These are phyloP conservation scores for Pleodorina starrii DNA, from an alignment of 139 green algal genomes.

Conservation along the genomic window DNA sequence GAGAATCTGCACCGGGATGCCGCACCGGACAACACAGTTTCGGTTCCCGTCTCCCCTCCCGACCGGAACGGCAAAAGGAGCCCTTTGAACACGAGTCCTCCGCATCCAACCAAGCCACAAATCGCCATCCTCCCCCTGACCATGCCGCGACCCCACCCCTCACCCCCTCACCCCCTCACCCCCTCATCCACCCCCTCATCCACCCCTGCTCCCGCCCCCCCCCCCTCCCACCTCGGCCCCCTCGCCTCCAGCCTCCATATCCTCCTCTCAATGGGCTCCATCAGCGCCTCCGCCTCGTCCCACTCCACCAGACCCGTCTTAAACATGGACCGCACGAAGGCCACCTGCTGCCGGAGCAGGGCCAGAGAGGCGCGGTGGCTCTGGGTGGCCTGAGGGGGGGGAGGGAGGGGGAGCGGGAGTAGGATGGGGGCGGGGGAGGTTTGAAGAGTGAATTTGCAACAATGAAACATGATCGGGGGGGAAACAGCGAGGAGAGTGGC, in stretches of 20 bases:
- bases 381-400: conserved; percentile 77
- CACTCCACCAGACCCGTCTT: conserved; percentile 77
- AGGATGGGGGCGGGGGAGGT: background rate
- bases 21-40: too few species aligned
- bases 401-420: background rate
- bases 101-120: too few species aligned
- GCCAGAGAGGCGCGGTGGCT: conserved; percentile 88
- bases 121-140: background rate
- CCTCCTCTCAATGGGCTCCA: conserved; percentile 72
- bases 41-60: too few species aligned
- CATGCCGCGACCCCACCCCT: background rate
- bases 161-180: too few species aligned
- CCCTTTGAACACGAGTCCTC: background rate
- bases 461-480: too few species aligned
- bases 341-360: conserved; percentile 81
- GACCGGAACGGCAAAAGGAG: too few species aligned
- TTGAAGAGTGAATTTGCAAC: too few species aligned
- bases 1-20: too few species aligned
- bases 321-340: conserved; percentile 71
- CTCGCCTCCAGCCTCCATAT: conserved; percentile 77
- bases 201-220: background rate
- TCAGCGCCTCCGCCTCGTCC: conserved; percentile 73
- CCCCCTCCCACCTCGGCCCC: conserved; percentile 68
- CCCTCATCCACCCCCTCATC: too few species aligned
- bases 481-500: too few species aligned